Percentiles rank a stretch among this genome's conserved stretches.
Conservation (phyloP, 1,284 basidiomycete species). For the Rugosomyces carneus region DNA sequence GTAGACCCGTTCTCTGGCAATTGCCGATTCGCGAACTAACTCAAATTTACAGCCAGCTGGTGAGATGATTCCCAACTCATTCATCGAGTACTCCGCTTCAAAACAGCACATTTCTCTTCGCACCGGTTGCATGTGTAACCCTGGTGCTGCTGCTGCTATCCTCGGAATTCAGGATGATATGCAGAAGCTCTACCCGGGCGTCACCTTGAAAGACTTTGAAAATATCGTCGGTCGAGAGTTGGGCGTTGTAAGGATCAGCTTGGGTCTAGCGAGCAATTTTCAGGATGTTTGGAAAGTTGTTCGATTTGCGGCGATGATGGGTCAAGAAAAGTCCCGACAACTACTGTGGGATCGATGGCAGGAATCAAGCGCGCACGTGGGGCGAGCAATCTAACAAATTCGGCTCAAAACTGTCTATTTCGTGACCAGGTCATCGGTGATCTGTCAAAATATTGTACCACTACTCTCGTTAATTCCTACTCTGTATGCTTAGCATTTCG, state of each 20-base stretch:
- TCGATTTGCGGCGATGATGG: constrained; percentile 47
- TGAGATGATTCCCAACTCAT: constrained; percentile 60
- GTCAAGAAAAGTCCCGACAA: constrained; percentile 34
- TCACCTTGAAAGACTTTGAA: constrained; percentile 59
- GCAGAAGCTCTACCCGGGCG: constrained; percentile 51
- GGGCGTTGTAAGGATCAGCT: constrained; percentile 68
- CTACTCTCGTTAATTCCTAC: too few relatives aligned
- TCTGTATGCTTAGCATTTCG: not conserved
- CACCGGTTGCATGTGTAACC: constrained; percentile 83
- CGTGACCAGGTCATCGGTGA: not conserved
- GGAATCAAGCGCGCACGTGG: constrained; percentile 21
- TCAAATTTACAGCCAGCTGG: constrained; percentile 44
- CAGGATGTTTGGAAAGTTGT: constrained; percentile 68
- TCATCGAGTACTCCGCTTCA: constrained; percentile 64
- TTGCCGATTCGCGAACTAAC: constrained; percentile 6
- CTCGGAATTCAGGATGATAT: constrained; percentile 65
- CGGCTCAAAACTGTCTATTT: not conserved
- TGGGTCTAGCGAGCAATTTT: constrained; percentile 72
- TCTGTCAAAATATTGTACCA: not conserved
- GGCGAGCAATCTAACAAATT: constrained; percentile 20
- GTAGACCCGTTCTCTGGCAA: constrained; percentile 19
- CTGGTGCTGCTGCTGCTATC: constrained; percentile 68
- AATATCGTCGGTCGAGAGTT: constrained; percentile 56
- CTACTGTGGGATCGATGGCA: constrained; percentile 41
- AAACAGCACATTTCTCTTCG: constrained; percentile 62